A percentile compares a stretch with the other conserved stretches of the same genome.
phyloP scores from a whole-genome alignment of 2,329 filamentous ascomycete species.

The Neophaeococcomyces aloes region DNA sequence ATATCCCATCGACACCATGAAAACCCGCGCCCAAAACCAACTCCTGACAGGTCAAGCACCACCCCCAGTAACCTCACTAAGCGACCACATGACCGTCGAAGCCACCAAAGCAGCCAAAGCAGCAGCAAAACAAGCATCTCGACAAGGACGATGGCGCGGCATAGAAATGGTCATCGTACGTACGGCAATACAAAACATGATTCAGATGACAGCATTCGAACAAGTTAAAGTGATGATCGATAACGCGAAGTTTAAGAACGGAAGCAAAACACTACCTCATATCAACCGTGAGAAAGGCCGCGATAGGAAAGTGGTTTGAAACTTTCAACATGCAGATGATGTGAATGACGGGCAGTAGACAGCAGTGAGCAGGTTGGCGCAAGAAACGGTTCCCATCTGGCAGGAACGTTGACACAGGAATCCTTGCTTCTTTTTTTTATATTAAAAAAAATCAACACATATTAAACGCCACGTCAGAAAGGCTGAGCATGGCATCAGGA shows the following conservation, averaged over 20 bases:
- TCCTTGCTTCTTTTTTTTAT: too few species aligned
- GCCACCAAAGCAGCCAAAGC: constrained; percentile 25
- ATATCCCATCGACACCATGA: constrained; percentile 39
- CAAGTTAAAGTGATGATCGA: constrained; percentile 37
- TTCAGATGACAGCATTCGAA: constrained; percentile 37
- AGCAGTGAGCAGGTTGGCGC: too few species aligned
- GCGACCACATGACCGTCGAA: constrained; percentile 9
- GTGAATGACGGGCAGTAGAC: too few species aligned
- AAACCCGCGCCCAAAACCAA: constrained; percentile 40
- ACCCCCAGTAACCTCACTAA: constrained; percentile 5
- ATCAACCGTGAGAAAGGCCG: constrained; percentile 20
- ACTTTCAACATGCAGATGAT: too few species aligned
- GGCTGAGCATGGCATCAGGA: too few species aligned
- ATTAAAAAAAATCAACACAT: too few species aligned
- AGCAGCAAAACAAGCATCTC: constrained; percentile 31
- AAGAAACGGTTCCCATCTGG: too few species aligned
- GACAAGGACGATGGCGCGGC: constrained; percentile 32
- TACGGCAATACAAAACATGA: constrained; percentile 40
- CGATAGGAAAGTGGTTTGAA: constrained; percentile 13
- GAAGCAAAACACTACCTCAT: constrained; percentile 18
- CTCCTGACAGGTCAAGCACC: constrained; percentile 26
- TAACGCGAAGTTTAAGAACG: constrained; percentile 25
- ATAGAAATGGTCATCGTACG: constrained; percentile 38
- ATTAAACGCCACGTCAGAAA: too few species aligned
- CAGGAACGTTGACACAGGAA: too few species aligned